phyloP scores from a whole-genome alignment of 164 flowering plant species.

The Saururus chinensis region DNA sequence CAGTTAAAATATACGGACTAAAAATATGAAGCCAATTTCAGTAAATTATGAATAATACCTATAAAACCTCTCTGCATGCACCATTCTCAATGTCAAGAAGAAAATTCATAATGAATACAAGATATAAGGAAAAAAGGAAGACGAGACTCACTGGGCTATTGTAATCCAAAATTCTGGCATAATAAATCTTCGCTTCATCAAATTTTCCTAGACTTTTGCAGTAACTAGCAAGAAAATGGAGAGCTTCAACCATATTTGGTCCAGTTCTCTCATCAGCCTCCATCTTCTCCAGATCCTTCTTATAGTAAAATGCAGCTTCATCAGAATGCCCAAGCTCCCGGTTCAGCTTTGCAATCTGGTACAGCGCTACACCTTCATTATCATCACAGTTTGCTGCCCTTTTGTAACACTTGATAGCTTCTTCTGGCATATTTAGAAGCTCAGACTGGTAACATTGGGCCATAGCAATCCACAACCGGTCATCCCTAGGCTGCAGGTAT shows the following conservation, averaged over 20 bases:
- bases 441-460: slow-evolving; percentile 91
- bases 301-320: slow-evolving; percentile 87
- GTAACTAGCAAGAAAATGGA: slow-evolving; percentile 68
- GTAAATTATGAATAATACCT: too few relatives aligned
- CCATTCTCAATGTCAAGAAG: not conserved
- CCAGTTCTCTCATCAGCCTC: slow-evolving; percentile 92
- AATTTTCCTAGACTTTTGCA: slow-evolving; percentile 54
- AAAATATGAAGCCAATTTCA: too few relatives aligned
- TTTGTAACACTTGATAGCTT: slow-evolving; percentile 85
- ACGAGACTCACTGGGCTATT: slow-evolving; percentile 76
- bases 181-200: slow-evolving; percentile 84
- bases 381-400: slow-evolving; percentile 81
- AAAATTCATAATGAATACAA: not conserved
- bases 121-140: not conserved
- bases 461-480: slow-evolving; percentile 95
- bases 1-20: too few relatives aligned
- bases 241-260: slow-evolving; percentile 80
- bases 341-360: slow-evolving; percentile 80
- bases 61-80: too few relatives aligned
- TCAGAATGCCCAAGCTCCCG: slow-evolving; percentile 58
- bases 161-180: slow-evolving; percentile 81
- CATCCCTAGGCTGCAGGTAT: slow-evolving; percentile 80
- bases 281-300: slow-evolving; percentile 92
- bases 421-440: slow-evolving; percentile 85
- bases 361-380: slow-evolving; percentile 82